Percentiles rank a stretch among this genome's conserved stretches.
Conservation (phyloP, 805 yeast species). For the Debaryomyces maramus region DNA sequence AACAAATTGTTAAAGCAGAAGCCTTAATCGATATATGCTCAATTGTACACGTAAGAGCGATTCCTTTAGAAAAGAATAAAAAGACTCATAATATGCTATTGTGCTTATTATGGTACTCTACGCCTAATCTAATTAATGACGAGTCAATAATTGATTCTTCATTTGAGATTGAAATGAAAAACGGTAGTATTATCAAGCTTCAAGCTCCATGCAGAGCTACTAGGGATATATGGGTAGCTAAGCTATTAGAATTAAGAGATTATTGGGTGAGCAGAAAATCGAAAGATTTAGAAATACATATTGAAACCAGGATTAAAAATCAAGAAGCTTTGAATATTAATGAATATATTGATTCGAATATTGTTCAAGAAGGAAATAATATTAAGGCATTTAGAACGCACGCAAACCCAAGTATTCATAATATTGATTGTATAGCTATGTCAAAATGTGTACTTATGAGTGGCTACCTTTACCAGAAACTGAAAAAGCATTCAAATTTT, state of each 20-base stretch:
- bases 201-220: slow-evolving; percentile 52
- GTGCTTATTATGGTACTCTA: slow-evolving; percentile 32
- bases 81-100: slow-evolving; percentile 27
- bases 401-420: slow-evolving; percentile 55
- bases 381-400: slow-evolving; percentile 54
- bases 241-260: slow-evolving; percentile 40
- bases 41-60: slow-evolving; percentile 40
- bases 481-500: slow-evolving; percentile 68
- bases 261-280: slow-evolving; percentile 61
- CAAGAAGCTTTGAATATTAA: slow-evolving; percentile 47
- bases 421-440: slow-evolving; percentile 58
- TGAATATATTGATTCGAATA: slow-evolving; percentile 57
- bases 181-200: slow-evolving; percentile 49
- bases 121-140: slow-evolving; percentile 21
- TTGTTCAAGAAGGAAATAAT: slow-evolving; percentile 37
- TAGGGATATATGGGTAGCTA: slow-evolving; percentile 67
- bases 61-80: slow-evolving; percentile 22
- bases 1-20: slow-evolving; percentile 55
- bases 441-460: slow-evolving; percentile 58
- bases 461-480: slow-evolving; percentile 70
- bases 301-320: slow-evolving; percentile 45
- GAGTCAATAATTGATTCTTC: slow-evolving; percentile 43
- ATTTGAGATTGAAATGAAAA: slow-evolving; percentile 50
- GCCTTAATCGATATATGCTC: slow-evolving; percentile 61
- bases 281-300: slow-evolving; percentile 40